These are phyloP conservation scores for Thermoascus crustaceus DNA, from an alignment of 2,329 filamentous ascomycete genomes.

Conservation along the genomic window DNA sequence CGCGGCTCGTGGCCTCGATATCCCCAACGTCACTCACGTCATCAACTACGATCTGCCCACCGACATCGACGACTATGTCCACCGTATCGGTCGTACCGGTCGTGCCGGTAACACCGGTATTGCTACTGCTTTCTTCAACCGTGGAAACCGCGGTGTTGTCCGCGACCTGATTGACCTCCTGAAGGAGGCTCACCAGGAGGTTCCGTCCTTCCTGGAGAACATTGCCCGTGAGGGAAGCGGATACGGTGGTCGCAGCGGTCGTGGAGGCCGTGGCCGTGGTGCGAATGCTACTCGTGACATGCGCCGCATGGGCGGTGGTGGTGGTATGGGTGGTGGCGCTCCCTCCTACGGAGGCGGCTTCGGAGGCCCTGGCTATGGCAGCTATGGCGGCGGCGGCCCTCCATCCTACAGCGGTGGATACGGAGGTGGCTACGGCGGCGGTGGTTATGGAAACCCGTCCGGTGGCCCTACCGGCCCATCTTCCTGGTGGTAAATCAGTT, in stretches of 20 bases:
- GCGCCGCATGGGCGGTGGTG: slow-evolving; percentile 57
- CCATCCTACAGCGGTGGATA: slow-evolving; percentile 20
- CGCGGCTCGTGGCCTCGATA: slow-evolving; percentile 83
- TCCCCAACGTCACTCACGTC: slow-evolving; percentile 93
- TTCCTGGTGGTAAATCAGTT: slow-evolving; percentile 44
- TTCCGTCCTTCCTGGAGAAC: slow-evolving; percentile 88
- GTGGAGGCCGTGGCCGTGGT: slow-evolving; percentile 62
- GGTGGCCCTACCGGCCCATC: slow-evolving; percentile 42
- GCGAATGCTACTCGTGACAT: slow-evolving; percentile 72
- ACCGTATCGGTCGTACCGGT: slow-evolving; percentile 98
- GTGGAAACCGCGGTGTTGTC: slow-evolving; percentile 95
- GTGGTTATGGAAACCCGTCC: slow-evolving; percentile 43
- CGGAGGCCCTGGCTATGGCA: slow-evolving; percentile 19
- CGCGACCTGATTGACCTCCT: slow-evolving; percentile 94
- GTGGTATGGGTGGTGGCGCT: slow-evolving; percentile 27
- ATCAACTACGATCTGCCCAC: slow-evolving; percentile 99
- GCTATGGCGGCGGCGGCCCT: slow-evolving; percentile 23
- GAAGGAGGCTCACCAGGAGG: slow-evolving; percentile 97
- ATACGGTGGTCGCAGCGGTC: slow-evolving; percentile 66
- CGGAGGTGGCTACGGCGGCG: slow-evolving; percentile 25
- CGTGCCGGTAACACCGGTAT: slow-evolving; percentile 99
- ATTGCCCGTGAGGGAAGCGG: slow-evolving; percentile 88
- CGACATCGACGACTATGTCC: slow-evolving; percentile 97
- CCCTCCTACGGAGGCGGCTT: slow-evolving; percentile 21
- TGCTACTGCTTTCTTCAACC: slow-evolving; percentile 99